These are phyloP conservation scores for Nakaseomyces sp. DNA, from an alignment of 1,139 yeast species.

Conservation along the genomic window DNA sequence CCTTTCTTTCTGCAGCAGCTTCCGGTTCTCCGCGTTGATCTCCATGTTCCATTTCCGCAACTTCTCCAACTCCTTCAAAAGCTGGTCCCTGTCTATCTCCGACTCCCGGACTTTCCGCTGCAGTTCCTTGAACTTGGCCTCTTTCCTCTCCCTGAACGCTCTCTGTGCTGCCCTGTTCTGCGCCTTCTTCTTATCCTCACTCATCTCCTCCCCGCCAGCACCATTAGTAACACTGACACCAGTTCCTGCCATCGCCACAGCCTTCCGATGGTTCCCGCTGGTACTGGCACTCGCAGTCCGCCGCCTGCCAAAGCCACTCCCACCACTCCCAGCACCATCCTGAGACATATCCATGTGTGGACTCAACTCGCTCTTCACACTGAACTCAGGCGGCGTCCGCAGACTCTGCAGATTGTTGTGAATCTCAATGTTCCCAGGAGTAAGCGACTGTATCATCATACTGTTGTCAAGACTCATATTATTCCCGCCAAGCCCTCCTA, in stretches of 20 bases:
- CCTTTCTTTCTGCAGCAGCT: slow-evolving; percentile 10
- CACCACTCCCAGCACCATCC: no score
- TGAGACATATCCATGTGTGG: neutral
- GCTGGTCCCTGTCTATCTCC: slow-evolving; percentile 3
- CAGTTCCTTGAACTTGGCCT: slow-evolving; percentile 73
- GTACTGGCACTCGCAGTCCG: neutral
- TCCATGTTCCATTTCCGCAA: slow-evolving; percentile 13
- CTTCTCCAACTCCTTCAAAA: slow-evolving; percentile 6
- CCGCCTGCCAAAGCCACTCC: neutral
- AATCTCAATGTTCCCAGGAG: slow-evolving; percentile 3
- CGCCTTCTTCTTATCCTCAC: slow-evolving; percentile 77
- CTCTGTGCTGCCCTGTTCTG: slow-evolving; percentile 97
- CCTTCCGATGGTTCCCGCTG: no score
- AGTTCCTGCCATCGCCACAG: no score
- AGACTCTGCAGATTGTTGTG: slow-evolving; percentile 3
- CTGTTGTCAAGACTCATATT: neutral
- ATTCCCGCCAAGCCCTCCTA: no score
- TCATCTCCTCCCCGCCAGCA: slow-evolving; percentile 1
- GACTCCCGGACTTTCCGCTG: slow-evolving; percentile 44
- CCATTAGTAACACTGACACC: no score
- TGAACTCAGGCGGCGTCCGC: slow-evolving; percentile 5
- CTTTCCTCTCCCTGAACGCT: slow-evolving; percentile 93
- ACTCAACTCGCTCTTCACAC: slow-evolving; percentile 3
- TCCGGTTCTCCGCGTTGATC: slow-evolving; percentile 14
- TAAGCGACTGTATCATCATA: slow-evolving; percentile 1